phyloP scores from a whole-genome alignment of 208 protist genomes.

The Phytomonas sp. region DNA sequence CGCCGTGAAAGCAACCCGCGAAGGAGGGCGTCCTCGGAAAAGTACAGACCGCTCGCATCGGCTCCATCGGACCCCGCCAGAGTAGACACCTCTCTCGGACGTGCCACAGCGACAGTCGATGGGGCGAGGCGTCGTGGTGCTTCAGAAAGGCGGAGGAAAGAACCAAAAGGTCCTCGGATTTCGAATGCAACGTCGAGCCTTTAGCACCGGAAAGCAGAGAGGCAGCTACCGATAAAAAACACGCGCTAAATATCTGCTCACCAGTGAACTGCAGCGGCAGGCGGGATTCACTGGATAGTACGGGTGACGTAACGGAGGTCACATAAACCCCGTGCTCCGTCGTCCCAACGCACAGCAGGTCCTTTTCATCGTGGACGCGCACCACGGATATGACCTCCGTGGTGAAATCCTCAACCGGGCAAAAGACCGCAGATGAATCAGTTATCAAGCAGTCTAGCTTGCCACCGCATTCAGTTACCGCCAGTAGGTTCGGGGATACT shows the following conservation, averaged over 20 bases:
- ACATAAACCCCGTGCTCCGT: slow-evolving; percentile 58
- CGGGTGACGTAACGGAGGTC: slow-evolving; percentile 29
- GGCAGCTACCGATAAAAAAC: slow-evolving; percentile 33
- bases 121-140: slow-evolving; percentile 21
- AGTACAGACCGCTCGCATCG: slow-evolving; percentile 36
- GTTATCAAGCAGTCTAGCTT: background rate
- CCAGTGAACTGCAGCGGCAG: slow-evolving; percentile 47
- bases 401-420: slow-evolving; percentile 8
- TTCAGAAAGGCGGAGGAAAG: slow-evolving; percentile 56
- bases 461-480: background rate
- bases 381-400: slow-evolving; percentile 46
- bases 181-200: background rate
- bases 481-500: slow-evolving; percentile 11
- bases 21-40: slow-evolving; percentile 41
- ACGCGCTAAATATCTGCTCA: slow-evolving; percentile 39
- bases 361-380: slow-evolving; percentile 35
- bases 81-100: slow-evolving; percentile 27
- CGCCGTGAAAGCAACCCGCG: slow-evolving; percentile 30
- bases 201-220: background rate
- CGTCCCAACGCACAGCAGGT: slow-evolving; percentile 62
- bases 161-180: slow-evolving; percentile 32
- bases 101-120: slow-evolving; percentile 58
- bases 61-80: slow-evolving; percentile 64
- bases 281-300: slow-evolving; percentile 26
- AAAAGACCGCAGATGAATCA: slow-evolving; percentile 5